phyloP scores from a whole-genome alignment of 2,329 filamentous ascomycete species.

The Cercospora sesami region DNA sequence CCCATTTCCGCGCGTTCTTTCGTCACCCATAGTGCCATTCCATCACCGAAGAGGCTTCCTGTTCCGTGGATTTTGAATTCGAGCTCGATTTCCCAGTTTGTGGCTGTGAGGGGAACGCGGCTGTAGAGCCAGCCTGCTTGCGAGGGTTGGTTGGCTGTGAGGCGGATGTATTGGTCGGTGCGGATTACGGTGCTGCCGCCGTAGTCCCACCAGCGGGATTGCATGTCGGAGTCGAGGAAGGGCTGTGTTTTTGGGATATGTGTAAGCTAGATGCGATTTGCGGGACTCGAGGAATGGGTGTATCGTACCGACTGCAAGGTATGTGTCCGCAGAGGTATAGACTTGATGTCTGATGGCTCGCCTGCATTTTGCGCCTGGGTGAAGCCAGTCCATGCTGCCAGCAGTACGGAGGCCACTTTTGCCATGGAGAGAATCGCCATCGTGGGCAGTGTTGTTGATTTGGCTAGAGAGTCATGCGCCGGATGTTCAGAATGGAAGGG shows the following conservation, averaged over 20 bases:
- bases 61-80: conserved; percentile 93
- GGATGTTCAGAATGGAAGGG: conserved; percentile 4
- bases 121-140: conserved; percentile 94
- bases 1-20: conserved; percentile 82
- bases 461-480: conserved; percentile 9
- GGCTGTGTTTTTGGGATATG: conserved; percentile 62
- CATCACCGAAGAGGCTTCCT: conserved; percentile 89
- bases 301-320: conserved; percentile 34
- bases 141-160: conserved; percentile 86
- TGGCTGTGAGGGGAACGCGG: conserved; percentile 88
- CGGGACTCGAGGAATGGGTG: neutral
- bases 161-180: conserved; percentile 78
- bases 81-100: conserved; percentile 97
- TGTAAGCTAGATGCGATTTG: neutral
- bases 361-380: conserved; percentile 27
- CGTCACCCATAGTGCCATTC: conserved; percentile 97
- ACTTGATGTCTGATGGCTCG: conserved; percentile 37
- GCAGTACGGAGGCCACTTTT: conserved; percentile 33
- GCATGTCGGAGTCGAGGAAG: conserved; percentile 96
- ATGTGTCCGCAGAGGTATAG: conserved; percentile 40
- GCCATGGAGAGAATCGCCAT: conserved; percentile 27
- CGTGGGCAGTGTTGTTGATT: conserved; percentile 4
- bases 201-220: conserved; percentile 98
- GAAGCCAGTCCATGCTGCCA: conserved; percentile 36
- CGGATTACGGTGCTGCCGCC: conserved; percentile 89